Base-by-base conservation (phyloP, 257 asterid species). In the Hygrophila difformis region DNA sequence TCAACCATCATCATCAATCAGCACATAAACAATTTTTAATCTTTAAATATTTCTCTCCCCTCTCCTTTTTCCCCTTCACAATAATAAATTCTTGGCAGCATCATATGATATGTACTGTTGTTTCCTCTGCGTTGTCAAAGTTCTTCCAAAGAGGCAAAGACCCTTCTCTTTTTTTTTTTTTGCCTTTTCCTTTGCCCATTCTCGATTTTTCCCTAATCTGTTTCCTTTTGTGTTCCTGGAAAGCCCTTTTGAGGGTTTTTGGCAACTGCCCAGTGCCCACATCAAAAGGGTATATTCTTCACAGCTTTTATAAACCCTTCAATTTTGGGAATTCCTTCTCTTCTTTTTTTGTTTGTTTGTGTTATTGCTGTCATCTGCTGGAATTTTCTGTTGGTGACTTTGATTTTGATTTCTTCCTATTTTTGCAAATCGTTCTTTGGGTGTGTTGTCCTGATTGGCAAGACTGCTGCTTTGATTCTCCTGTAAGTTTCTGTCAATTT, bases 201-300 rank as follows among this genome's bases (percentile, higher is more conserved):
- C 28, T 14, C 37, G 56, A 39, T 37, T 45, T 38, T 41, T 19
- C 7, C 5, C 29, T 24, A 2, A 3, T 19, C 17, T 18, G n/a
- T 55, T 34, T 11, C 47, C 29, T 24, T 34, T 7, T 35, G 24
- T 22, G 39, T 38, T 29, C 6, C 28, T 2, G 66, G 11, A 55
- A 47, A n/a, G 16, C 60, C 62, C 60, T 57, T 65, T 49, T n/a
- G n/a, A 47, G 21, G 60, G 70, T 46, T 72, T 63, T 40, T 55
- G 56, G 59, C 66, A 17, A n/a, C n/a, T n/a, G n/a, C n/a, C n/a
- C n/a, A 11, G 49, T 40, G 38, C 28, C 45, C 58, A 38, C 14
- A 28, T 20, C 50, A 62, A 62, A 49, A 33, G 42, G 41, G 47
- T 46, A 62, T 47, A 59, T 54, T 59, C 15, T 41, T 56, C 65